Evolutionary conservation across 257 asterid species (phyloP).

Genomic region (Capsicum chinense): DNA sequence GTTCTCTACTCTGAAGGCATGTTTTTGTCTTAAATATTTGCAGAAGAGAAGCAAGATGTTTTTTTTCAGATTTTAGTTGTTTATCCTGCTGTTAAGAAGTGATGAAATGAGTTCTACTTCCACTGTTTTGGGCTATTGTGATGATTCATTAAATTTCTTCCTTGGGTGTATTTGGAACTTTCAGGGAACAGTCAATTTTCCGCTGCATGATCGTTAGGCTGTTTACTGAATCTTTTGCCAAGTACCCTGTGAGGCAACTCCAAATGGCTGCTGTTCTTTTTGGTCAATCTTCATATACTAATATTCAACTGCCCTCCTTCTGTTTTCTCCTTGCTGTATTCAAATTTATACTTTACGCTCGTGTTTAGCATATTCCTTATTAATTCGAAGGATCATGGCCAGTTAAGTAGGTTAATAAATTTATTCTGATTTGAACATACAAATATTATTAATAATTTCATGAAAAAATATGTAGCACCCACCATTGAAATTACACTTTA

Average conservation of each 20-base stretch:
- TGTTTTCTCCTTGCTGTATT: not conserved
- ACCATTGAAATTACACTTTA: not conserved
- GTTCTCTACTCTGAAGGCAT: not conserved
- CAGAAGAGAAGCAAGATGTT: not conserved
- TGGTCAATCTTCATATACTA: conserved; percentile 51
- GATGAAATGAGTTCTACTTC: conserved; percentile 9
- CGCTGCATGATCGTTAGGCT: conserved; percentile 82
- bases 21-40: not conserved
- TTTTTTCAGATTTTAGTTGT: not conserved
- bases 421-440: not conserved
- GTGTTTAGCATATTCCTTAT: not conserved
- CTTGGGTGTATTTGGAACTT: conserved; percentile 21
- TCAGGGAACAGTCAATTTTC: conserved; percentile 77
- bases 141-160: not conserved
- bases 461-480: not conserved
- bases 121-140: not conserved
- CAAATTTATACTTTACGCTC: not conserved
- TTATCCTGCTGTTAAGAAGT: not conserved
- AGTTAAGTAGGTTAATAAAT: not conserved
- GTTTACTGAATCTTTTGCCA: conserved; percentile 80
- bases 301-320: not conserved
- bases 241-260: conserved; percentile 86
- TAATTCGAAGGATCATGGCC: not conserved
- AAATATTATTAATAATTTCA: not conserved
- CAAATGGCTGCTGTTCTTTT: conserved; percentile 73